Evolutionary conservation across 768 basidiomycete genomes (phyloP).

Genomic region (Tulasnella sp.): DNA sequence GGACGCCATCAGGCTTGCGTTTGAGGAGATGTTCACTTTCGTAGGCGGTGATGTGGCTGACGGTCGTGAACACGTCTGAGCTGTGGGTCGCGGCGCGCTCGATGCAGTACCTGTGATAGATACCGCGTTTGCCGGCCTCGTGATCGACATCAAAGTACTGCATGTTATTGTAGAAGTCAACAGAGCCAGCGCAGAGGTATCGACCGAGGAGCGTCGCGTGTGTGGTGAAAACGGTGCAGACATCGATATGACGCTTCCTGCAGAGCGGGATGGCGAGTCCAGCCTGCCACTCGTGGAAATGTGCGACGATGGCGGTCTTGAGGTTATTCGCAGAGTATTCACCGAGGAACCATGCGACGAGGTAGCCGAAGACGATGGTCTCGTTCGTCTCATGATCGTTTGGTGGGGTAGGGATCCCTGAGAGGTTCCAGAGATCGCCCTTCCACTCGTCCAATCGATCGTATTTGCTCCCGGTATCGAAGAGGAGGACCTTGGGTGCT

Average conservation of each 20-base stretch:
- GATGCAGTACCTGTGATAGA: conserved; percentile 97
- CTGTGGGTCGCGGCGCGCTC: conserved; percentile 91
- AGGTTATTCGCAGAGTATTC: conserved; percentile 33
- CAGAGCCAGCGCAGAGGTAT: conserved; percentile 94
- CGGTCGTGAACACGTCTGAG: conserved; percentile 96
- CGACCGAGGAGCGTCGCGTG: conserved; percentile 97
- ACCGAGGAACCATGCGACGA: conserved; percentile 99
- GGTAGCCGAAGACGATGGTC: conserved; percentile 92
- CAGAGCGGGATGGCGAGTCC: conserved; percentile 91
- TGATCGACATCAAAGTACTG: conserved; percentile 99
- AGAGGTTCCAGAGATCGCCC: conserved; percentile 93
- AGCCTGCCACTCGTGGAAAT: conserved; percentile 99
- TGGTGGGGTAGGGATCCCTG: conserved; percentile 93
- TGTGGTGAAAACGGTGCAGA: conserved; percentile 97
- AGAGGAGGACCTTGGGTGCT: conserved; percentile 85
- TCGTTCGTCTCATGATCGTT: conserved; percentile 98
- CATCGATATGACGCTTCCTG: conserved; percentile 92
- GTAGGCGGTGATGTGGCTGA: conserved; percentile 97
- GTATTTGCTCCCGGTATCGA: conserved; percentile 86
- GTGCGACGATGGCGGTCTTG: conserved; percentile 79
- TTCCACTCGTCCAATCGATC: conserved; percentile 96
- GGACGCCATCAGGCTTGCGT: conserved; percentile 91
- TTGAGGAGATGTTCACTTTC: conserved; percentile 94
- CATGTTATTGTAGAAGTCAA: conserved; percentile 99
- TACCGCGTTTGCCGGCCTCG: conserved; percentile 97